Base-by-base conservation (phyloP, 805 yeast genomes). In the Ogataea ganodermae region DNA sequence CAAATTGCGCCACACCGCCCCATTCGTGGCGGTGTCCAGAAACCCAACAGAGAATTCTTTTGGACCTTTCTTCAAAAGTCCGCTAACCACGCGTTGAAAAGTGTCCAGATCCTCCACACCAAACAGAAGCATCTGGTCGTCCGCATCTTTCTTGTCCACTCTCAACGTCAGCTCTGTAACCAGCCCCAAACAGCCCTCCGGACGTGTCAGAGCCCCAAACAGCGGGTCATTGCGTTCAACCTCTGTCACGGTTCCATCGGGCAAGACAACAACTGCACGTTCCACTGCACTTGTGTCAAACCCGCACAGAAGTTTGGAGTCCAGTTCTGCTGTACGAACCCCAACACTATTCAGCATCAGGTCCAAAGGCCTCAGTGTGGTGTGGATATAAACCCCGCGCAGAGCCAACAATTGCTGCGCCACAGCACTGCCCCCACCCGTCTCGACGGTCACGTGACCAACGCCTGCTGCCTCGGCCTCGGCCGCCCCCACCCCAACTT, bases 221-320 rank as follows among this genome's bases (percentile, higher is more conserved):
- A 54, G 4, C 6, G 41, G 36, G 18, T 33, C 31, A 14, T 35
- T 42, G 8, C 36, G 17, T n/a, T 24, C 24, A 12, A 52, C 42
- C 0, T 24, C 40, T 6, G 55, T 5, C 12, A 56, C 42, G 7
- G 53, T 47, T 7, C 69, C 69, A 48, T 61, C 66, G 12, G 68
- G 63, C 22, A 65, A 49, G 6, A 63, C 66, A 26, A 52, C 56
- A 8, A 56, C 60, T 17, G 57, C 33, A 21, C 42, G 49, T 21
- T 33, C 33, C 3, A 64, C 47, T 4, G 36, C 30, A 2, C 26
- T 12, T 3, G 43, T 41, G 16, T 53, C 48, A 42, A 55, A 46
- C 8, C 28, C 58, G 38, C 35, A 42, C 31, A 43, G 33, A 35
- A 17, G 20, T 24, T 13, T 32, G 17, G 26, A 31, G 30, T 5